Evolutionary conservation across 202 grass and related monocot genomes (phyloP), one percentile per base, ranked within the genome.

Genomic region (Zoysia matrella): DNA sequence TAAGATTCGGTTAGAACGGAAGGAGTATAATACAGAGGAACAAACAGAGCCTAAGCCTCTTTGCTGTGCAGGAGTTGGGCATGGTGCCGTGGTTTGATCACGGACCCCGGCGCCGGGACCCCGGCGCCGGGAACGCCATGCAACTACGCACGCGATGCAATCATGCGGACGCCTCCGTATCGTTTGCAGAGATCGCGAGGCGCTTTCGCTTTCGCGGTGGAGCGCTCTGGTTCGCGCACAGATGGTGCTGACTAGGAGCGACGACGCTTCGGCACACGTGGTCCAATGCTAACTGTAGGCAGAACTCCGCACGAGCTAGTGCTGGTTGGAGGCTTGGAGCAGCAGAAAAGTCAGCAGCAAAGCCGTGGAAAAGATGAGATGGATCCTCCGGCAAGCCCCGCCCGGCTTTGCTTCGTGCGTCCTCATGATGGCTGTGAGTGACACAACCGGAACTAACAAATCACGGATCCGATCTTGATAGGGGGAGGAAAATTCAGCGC

Each of bases 221-320:
- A 58, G 60, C 1, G 11, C 60, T 68, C 41, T 53, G 52, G 83
- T 86, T 69, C 73, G 74, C 54, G 73, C 68, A 55, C 54, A 18
- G 30, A 16, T 73, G 4, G n/a, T 86, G 80, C 83, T 83, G 84
- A 83, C 63, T 60, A 74, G 72, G 83, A 86, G 55, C 65, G 75
- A 71, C 79, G 52, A 51, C 45, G 64, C 62, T 64, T 45, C 3
- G 69, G 18, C 54, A 74, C 84, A 83, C 84, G 80, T 66, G 75
- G 75, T 42, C 88, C 84, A 86, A 76, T 86, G 50, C 74, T 71
- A 90, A 90, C 84, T 86, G 79, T 69, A 90, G 83, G 83, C 5
- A 4, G 42, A 52, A 77, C 72, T 72, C 58, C 77, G 77, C 77
- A 60, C 11, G 82, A 22, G 39, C 72, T 85, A 73, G 87, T 75